Evolutionary conservation across 148 eudicot genomes (phyloP).

Genomic region (Chenopodium berlandieri): DNA sequence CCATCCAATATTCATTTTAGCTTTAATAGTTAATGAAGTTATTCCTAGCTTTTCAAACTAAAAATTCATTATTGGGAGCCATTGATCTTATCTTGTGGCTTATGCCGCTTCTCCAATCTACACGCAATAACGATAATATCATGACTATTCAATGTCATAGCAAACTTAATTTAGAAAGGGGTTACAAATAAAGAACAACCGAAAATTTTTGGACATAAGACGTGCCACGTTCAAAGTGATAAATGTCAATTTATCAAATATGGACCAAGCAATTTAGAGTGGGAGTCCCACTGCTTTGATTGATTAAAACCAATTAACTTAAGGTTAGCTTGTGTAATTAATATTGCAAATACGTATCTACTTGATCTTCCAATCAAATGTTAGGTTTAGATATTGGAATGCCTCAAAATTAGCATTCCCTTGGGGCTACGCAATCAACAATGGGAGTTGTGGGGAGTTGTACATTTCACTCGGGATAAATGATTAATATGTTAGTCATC

Average conservation of each 20-base stretch:
- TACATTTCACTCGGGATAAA: too few relatives aligned
- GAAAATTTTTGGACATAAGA: neutral
- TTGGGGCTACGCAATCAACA: neutral
- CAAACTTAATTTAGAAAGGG: neutral
- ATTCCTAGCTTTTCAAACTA: neutral
- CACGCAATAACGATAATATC: neutral
- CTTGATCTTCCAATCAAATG: neutral
- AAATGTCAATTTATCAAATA: neutral
- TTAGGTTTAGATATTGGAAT: neutral
- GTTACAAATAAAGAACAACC: neutral
- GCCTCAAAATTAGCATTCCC: constrained; percentile 12
- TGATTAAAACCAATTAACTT: neutral
- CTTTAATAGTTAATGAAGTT: too few relatives aligned
- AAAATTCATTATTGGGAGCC: neutral
- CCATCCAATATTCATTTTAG: neutral
- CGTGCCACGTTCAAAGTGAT: neutral
- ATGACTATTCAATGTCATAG: neutral
- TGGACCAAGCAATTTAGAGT: neutral
- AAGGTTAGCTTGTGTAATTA: neutral
- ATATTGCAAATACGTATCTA: neutral
- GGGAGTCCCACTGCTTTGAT: neutral
- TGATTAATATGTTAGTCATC: too few relatives aligned
- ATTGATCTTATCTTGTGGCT: neutral
- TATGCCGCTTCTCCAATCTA: neutral
- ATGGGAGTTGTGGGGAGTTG: too few relatives aligned